Evolutionary conservation across 768 basidiomycete genomes (phyloP).

Genomic region (Lactifluus pinguis): DNA sequence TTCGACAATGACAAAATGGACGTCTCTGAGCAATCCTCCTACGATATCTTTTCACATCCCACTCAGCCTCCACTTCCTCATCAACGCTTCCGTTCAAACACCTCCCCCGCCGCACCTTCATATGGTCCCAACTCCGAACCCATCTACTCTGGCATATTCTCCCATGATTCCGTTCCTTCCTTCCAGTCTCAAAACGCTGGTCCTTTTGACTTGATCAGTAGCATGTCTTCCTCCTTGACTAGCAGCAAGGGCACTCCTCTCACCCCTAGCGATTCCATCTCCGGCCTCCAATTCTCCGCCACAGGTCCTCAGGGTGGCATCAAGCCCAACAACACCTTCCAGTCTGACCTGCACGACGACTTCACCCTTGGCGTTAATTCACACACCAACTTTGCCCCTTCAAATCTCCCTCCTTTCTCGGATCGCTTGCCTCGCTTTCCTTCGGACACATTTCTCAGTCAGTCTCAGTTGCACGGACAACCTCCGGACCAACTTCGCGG

Average conservation of each 20-base stretch:
- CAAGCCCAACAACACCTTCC: conserved; percentile 36
- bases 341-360: conserved; percentile 55
- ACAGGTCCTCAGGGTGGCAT: conserved; percentile 30
- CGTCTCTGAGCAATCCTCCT: conserved; percentile 46
- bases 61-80: conserved; percentile 36
- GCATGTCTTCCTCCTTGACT: conserved; percentile 54
- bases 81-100: conserved; percentile 62
- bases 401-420: conserved; percentile 39
- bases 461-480: conserved; percentile 46
- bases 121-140: conserved; percentile 47
- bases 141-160: conserved; percentile 51
- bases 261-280: conserved; percentile 57
- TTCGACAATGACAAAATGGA: conserved; percentile 49
- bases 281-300: conserved; percentile 45
- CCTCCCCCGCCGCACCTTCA: conserved; percentile 53
- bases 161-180: conserved; percentile 50
- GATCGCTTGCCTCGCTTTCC: conserved; percentile 48
- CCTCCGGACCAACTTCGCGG: conserved; percentile 51
- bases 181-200: conserved; percentile 44
- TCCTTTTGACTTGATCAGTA: conserved; percentile 59
- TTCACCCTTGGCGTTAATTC: conserved; percentile 42
- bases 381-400: conserved; percentile 35
- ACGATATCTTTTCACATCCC: conserved; percentile 52
- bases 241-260: conserved; percentile 69
- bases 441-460: conserved; percentile 44